Evolutionary conservation across 108 stramenopile species (phyloP).

Genomic region (Conticribra weissflogii): DNA sequence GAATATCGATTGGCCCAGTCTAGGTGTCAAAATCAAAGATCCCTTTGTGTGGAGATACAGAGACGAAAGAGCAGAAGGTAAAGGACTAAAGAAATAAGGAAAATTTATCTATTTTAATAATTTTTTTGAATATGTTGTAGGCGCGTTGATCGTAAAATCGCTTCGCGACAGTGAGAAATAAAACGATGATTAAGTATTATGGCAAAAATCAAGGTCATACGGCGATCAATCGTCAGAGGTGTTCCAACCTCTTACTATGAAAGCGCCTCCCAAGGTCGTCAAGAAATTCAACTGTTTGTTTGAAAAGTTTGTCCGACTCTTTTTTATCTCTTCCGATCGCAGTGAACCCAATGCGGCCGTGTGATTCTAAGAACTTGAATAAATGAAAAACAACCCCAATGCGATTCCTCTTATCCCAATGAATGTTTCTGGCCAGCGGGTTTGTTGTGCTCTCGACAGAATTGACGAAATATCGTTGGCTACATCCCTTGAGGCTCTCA

Average conservation of each 20-base stretch:
- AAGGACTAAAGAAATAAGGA: not conserved
- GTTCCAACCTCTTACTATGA: too few relatives aligned
- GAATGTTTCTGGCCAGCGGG: conserved; percentile 17
- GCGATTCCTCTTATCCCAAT: conserved; percentile 30
- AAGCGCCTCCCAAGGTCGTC: conserved; percentile 3
- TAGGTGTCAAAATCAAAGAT: conserved; percentile 41
- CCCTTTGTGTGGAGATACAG: conserved; percentile 23
- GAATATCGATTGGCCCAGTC: conserved; percentile 67
- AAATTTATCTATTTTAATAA: not conserved
- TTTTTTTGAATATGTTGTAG: not conserved
- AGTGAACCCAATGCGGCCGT: conserved; percentile 42
- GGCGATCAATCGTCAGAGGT: too few relatives aligned
- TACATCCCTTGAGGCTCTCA: conserved; percentile 23
- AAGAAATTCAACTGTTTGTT: conserved; percentile 20
- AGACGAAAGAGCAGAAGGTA: conserved; percentile 28
- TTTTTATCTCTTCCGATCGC: conserved; percentile 23
- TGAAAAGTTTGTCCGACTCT: conserved; percentile 21
- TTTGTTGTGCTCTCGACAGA: conserved; percentile 22
- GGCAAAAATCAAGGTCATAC: too few relatives aligned
- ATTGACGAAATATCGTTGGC: conserved; percentile 19
- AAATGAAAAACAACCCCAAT: conserved; percentile 44
- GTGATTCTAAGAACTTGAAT: conserved; percentile 28
- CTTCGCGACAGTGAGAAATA: too few relatives aligned
- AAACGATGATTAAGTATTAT: too few relatives aligned
- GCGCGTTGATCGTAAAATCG: too few relatives aligned